Conservation (phyloP, 2,329 filamentous ascomycete species). For the Cladophialophora exuberans region DNA sequence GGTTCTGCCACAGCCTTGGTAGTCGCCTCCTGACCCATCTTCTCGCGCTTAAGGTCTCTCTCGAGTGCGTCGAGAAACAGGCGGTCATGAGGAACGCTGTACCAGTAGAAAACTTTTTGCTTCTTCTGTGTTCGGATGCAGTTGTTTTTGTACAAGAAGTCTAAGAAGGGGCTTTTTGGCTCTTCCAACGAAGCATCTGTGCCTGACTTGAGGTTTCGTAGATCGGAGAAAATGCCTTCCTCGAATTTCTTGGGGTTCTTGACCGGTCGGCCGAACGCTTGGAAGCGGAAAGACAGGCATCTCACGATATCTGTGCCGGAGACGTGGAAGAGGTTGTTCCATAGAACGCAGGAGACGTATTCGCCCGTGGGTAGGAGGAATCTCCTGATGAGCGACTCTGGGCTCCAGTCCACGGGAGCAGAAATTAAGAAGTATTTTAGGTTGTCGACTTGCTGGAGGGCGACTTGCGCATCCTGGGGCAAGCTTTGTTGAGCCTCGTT, state of each 20-base stretch:
- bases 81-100: constrained; percentile 96
- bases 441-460: constrained; percentile 97
- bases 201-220: constrained; percentile 96
- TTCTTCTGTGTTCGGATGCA: constrained; percentile 99
- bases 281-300: constrained; percentile 96
- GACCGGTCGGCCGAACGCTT: constrained; percentile 95
- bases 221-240: constrained; percentile 97
- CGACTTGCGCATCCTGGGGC: constrained; percentile 94
- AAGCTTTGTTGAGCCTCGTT: constrained; percentile 95
- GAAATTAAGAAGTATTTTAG: constrained; percentile 99
- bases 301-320: constrained; percentile 98
- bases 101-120: constrained; percentile 99
- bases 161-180: constrained; percentile 96
- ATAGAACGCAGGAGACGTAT: constrained; percentile 97
- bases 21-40: constrained; percentile 98
- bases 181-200: constrained; percentile 98
- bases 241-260: constrained; percentile 99
- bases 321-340: constrained; percentile 99
- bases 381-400: constrained; percentile 92
- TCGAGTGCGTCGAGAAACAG: constrained; percentile 97
- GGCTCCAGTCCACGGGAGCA: constrained; percentile 95
- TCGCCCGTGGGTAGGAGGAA: constrained; percentile 96
- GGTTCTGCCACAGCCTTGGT: constrained; percentile 97
- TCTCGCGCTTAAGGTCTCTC: constrained; percentile 96
- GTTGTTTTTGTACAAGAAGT: constrained; percentile 99